Percentiles rank a stretch among this genome's conserved stretches.
Conservation (phyloP, 163 green algal species). For the Chlamydomonas reinhardtii region DNA sequence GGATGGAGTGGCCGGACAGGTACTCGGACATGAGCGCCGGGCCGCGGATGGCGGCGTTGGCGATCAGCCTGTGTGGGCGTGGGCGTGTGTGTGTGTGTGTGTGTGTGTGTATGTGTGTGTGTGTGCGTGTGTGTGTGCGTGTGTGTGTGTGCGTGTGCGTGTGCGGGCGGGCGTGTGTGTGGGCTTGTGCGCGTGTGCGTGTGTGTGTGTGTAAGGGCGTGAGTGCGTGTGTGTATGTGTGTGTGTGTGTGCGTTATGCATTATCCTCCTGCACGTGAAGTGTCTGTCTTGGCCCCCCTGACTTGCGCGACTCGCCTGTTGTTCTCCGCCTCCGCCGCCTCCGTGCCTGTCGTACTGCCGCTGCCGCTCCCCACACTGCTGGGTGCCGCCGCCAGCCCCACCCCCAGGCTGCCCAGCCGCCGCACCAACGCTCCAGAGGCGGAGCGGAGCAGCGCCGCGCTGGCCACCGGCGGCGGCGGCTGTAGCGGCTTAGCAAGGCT, state of each 20-base stretch:
- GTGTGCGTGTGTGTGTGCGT: too few species aligned
- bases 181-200: too few species aligned
- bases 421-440: neutral
- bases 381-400: neutral
- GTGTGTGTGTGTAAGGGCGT: too few species aligned
- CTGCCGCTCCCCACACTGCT: neutral
- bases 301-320: conserved; percentile 31
- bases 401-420: neutral
- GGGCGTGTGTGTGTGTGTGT: too few species aligned
- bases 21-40: conserved; percentile 43
- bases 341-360: neutral
- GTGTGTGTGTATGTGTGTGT: neutral
- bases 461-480: neutral
- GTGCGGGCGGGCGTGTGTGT: too few species aligned
- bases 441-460: conserved; percentile 11
- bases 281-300: too few species aligned
- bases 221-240: too few species aligned
- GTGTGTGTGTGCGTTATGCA: too few species aligned
- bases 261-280: too few species aligned
- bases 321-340: conserved; percentile 40
- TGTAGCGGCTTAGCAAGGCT: neutral
- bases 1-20: conserved; percentile 40
- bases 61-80: neutral
- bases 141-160: too few species aligned
- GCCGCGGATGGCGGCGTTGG: conserved; percentile 8